phyloP scores from a whole-genome alignment of 129 eudicot species.

The Lonicera japonica region DNA sequence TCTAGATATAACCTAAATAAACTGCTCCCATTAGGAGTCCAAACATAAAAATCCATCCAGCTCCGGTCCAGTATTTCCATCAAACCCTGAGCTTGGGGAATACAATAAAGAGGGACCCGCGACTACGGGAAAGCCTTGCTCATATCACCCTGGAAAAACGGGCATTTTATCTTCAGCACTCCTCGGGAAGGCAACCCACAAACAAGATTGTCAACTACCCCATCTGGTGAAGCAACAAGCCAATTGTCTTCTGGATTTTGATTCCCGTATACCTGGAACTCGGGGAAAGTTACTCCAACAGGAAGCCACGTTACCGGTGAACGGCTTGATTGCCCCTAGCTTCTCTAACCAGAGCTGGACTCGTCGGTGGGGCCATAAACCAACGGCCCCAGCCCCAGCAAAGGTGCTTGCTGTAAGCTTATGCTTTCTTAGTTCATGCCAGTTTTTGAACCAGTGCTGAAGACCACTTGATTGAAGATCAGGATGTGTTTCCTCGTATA shows the following conservation, averaged over 20 bases:
- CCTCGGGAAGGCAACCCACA: slow-evolving; percentile 62
- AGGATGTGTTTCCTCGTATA: slow-evolving; percentile 26
- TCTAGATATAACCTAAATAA: slow-evolving; percentile 64
- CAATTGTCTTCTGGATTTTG: slow-evolving; percentile 36
- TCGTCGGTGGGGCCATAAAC: slow-evolving; percentile 74
- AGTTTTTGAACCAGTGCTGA: slow-evolving; percentile 83
- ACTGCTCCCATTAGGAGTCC: slow-evolving; percentile 86
- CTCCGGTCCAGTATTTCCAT: slow-evolving; percentile 77
- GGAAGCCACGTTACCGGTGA: slow-evolving; percentile 65
- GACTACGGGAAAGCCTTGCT: slow-evolving; percentile 50
- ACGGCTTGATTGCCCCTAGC: slow-evolving; percentile 65
- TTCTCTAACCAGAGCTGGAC: slow-evolving; percentile 85
- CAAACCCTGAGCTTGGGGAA: slow-evolving; percentile 92
- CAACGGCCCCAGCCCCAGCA: slow-evolving; percentile 66
- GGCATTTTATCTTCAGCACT: slow-evolving; percentile 77
- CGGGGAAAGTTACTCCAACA: slow-evolving; percentile 69
- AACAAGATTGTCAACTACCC: slow-evolving; percentile 39
- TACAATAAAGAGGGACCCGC: slow-evolving; percentile 42
- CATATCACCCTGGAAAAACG: slow-evolving; percentile 65
- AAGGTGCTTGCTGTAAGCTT: slow-evolving; percentile 89
- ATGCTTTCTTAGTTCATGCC: slow-evolving; percentile 70
- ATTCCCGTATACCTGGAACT: slow-evolving; percentile 52
- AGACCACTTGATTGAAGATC: slow-evolving; percentile 44
- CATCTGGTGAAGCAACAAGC: slow-evolving; percentile 95
- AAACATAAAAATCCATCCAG: slow-evolving; percentile 90